Evolutionary conservation across 306 rosid species (phyloP), one percentile per base, ranked within the genome.

Genomic region (Cicer judaicum): DNA sequence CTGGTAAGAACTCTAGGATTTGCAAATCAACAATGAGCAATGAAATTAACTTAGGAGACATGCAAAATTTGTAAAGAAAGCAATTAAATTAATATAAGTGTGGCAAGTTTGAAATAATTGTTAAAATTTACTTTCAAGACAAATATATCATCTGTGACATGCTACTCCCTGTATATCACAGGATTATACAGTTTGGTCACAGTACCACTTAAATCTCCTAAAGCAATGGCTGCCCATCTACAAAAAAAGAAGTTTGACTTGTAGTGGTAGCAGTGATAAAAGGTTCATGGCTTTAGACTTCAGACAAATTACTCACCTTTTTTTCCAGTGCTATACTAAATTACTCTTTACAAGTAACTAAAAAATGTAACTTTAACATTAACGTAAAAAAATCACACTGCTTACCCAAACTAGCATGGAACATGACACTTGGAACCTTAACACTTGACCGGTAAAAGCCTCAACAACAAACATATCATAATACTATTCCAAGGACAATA

Each of bases 401-500:
- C 21, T 7, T 50, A 19, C 19, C 21, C 56, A 14, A 14, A 50
- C 55, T 7, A 50, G 19, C 8, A 50, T n/a, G 19, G 7, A 50
- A 50, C 7, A 50, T 50, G 19, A 50, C 19, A 24, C 39, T 53
- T 64, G 56, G 73, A 6, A 55, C 68, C 13, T 42, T 42, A 34
- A 24, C 50, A 77, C 43, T 44, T 61, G 29, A 11, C 68, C 42
- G 14, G 46, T 39, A 69, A 47, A 39, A 6, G n/a, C 65, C 44
- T 41, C n/a, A 72, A 72, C 19, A 76, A 76, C 14, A 78, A 38
- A 21, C 54, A 24, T 19, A 52, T 7, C 38, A 61, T 41, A 63
- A 63, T 16, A 52, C 41, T 10, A 65, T 55, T n/a, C 63, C 75
- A 46, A 55, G 49, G 48, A 43, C 34, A 54, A 18, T 14, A 36